phyloP scores from a whole-genome alignment of 1,139 yeast species.

The Meyerozyma sp. region DNA sequence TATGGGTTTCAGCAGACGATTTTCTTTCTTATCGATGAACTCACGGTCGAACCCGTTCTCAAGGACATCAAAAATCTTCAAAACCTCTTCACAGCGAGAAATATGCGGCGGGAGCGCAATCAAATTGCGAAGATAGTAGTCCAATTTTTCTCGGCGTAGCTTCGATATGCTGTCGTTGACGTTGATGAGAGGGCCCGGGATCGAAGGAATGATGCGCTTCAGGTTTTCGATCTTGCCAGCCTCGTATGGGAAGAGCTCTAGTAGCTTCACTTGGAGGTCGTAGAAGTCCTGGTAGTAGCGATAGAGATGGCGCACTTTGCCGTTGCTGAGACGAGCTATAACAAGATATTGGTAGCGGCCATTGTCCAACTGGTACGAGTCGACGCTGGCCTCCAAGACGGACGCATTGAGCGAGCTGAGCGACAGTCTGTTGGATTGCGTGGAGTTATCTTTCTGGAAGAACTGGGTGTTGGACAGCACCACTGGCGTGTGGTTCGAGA shows the following conservation, averaged over 20 bases:
- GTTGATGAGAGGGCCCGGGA: constrained; percentile 93
- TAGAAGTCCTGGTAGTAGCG: constrained; percentile 95
- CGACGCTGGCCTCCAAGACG: constrained; percentile 66
- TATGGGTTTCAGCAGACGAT: constrained; percentile 33
- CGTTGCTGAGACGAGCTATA: constrained; percentile 63
- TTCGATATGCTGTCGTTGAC: constrained; percentile 87
- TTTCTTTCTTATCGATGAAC: constrained; percentile 18
- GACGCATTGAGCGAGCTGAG: constrained; percentile 28
- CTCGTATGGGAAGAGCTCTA: constrained; percentile 85
- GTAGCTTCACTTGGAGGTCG: constrained; percentile 80
- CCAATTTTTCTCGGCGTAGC: constrained; percentile 79
- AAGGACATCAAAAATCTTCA: constrained; percentile 62
- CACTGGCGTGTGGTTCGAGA: constrained; percentile 24
- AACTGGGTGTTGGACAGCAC: constrained; percentile 35
- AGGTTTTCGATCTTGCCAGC: constrained; percentile 82
- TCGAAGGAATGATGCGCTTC: constrained; percentile 78
- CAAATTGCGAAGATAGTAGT: constrained; percentile 73
- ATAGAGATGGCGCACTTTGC: constrained; percentile 66
- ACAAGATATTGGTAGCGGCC: constrained; percentile 90
- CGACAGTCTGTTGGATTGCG: constrained; percentile 28
- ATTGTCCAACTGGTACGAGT: constrained; percentile 73
- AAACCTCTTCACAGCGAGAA: constrained; percentile 64
- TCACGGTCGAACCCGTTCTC: constrained; percentile 58
- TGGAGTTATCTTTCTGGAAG: constrained; percentile 22
- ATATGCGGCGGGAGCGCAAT: constrained; percentile 74